Conservation (phyloP, 2,329 filamentous ascomycete genomes). For the Hypoxylon sp. region DNA sequence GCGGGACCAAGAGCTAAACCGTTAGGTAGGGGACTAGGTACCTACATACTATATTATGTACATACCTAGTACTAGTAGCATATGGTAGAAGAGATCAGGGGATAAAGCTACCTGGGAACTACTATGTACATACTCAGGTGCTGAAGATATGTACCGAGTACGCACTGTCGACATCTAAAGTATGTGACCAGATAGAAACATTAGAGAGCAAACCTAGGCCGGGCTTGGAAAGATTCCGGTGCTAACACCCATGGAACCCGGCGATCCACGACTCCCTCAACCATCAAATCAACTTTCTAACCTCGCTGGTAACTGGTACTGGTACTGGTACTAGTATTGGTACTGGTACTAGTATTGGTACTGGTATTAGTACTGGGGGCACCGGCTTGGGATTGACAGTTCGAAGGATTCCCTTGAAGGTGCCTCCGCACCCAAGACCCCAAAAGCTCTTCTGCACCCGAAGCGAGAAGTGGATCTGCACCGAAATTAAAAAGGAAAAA, state of each 20-base stretch:
- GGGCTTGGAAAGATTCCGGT: slow-evolving; percentile 40
- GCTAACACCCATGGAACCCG: slow-evolving; percentile 35
- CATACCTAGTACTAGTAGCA: no score
- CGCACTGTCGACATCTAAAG: no score
- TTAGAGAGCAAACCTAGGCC: slow-evolving; percentile 23
- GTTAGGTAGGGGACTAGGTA: neutral
- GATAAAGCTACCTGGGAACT: neutral
- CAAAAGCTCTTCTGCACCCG: slow-evolving; percentile 39
- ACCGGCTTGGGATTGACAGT: slow-evolving; percentile 33
- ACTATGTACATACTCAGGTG: neutral
- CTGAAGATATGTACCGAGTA: no score
- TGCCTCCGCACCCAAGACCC: slow-evolving; percentile 39
- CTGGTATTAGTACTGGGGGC: no score
- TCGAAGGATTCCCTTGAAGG: slow-evolving; percentile 35
- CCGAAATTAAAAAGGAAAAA: slow-evolving; percentile 38
- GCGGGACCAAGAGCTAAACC: slow-evolving; percentile 21
- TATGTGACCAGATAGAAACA: no score
- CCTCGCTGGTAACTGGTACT: slow-evolving; percentile 12
- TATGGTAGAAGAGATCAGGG: neutral
- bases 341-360: slow-evolving; percentile 23
- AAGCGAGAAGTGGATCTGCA: slow-evolving; percentile 44
- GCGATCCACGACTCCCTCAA: slow-evolving; percentile 39
- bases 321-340: neutral
- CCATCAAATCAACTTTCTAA: slow-evolving; percentile 15
- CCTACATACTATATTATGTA: no score